Evolutionary conservation across 139 green algal genomes (phyloP).

Genomic region (Gonium pectorale): DNA sequence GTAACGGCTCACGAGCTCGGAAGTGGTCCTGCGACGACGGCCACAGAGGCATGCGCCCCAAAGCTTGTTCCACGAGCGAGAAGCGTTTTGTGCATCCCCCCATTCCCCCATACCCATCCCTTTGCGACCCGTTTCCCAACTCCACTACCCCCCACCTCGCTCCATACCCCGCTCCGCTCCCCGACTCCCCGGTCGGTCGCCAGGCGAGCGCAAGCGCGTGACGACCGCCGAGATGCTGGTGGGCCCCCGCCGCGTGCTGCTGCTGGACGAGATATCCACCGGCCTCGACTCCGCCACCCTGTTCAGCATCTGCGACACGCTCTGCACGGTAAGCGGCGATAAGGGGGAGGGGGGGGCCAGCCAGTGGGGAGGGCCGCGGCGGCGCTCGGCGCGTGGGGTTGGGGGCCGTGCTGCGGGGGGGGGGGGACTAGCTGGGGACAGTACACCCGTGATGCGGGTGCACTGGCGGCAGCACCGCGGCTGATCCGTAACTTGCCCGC

Average conservation of each 20-base stretch:
- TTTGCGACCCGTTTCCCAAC: too few relatives aligned
- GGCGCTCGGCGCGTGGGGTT: neutral
- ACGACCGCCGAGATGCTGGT: conserved; percentile 84
- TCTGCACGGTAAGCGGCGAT: conserved; percentile 44
- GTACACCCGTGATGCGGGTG: too few relatives aligned
- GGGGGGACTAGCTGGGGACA: neutral
- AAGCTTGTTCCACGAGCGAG: too few relatives aligned
- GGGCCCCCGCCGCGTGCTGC: conserved; percentile 48
- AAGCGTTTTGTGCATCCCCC: neutral
- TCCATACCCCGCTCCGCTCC: conserved; percentile 45
- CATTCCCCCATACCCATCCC: neutral
- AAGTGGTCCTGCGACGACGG: too few relatives aligned
- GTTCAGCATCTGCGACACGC: conserved; percentile 66
- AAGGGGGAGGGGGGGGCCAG: too few relatives aligned
- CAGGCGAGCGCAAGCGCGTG: conserved; percentile 82
- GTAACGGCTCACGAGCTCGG: too few relatives aligned
- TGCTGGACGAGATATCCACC: conserved; percentile 74
- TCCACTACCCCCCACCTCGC: neutral
- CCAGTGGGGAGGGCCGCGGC: too few relatives aligned
- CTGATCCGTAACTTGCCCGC: too few relatives aligned
- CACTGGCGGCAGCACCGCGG: too few relatives aligned
- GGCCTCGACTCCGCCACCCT: conserved; percentile 78
- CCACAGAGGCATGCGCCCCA: too few relatives aligned
- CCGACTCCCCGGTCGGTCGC: too few relatives aligned
- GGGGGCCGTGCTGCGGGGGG: neutral